Conservation (phyloP, 2,329 filamentous ascomycete genomes). For the Onygenales sp. region DNA sequence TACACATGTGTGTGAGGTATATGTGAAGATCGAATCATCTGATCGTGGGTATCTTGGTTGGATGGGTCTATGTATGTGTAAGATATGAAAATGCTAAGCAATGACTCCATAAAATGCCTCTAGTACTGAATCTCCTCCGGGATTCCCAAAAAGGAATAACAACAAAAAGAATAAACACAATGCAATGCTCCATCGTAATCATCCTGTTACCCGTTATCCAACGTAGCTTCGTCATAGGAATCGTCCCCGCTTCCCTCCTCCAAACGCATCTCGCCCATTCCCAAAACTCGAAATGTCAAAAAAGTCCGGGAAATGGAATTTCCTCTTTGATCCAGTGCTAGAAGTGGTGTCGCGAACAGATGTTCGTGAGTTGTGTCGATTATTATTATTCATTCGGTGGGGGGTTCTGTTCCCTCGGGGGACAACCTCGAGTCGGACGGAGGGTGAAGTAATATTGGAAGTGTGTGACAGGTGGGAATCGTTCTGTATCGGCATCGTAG, state of each 20-base stretch:
- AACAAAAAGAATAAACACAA: slow-evolving; percentile 12
- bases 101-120: slow-evolving; percentile 6
- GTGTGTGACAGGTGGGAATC: slow-evolving; percentile 20
- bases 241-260: slow-evolving; percentile 39
- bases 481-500: slow-evolving; percentile 12
- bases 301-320: slow-evolving; percentile 38
- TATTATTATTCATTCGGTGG: slow-evolving; percentile 29
- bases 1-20: not conserved
- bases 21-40: not conserved
- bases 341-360: slow-evolving; percentile 29
- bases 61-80: slow-evolving; percentile 8
- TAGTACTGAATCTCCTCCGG: not conserved
- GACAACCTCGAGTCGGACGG: slow-evolving; percentile 35
- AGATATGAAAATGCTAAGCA: slow-evolving; percentile 6
- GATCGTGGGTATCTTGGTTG: slow-evolving; percentile 11
- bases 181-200: not conserved
- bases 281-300: slow-evolving; percentile 40
- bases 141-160: slow-evolving; percentile 9
- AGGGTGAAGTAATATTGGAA: slow-evolving; percentile 15
- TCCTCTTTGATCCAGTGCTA: slow-evolving; percentile 38
- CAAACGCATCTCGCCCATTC: slow-evolving; percentile 32
- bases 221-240: slow-evolving; percentile 25
- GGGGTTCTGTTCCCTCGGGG: slow-evolving; percentile 32
- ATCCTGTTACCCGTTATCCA: not conserved
- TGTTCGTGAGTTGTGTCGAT: slow-evolving; percentile 27